A percentile compares a stretch with the other conserved stretches of the same genome.
These are phyloP conservation scores for Dendryphion nanum DNA, from an alignment of 2,329 filamentous ascomycete species.

Conservation along the genomic window DNA sequence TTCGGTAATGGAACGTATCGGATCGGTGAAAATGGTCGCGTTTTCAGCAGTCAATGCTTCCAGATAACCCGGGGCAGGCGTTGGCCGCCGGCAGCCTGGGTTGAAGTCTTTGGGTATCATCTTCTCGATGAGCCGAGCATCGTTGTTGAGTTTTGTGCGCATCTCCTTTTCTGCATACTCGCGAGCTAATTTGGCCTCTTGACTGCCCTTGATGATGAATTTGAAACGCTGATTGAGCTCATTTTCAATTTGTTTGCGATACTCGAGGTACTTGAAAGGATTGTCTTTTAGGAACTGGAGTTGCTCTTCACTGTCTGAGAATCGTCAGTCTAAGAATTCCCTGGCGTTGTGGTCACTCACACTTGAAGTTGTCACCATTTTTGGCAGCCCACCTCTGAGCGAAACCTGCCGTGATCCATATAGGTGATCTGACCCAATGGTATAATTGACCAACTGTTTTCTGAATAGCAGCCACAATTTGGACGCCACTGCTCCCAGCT, in stretches of 20 bases:
- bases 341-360: background rate
- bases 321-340: background rate
- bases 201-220: constrained; percentile 52
- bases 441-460: background rate
- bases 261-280: constrained; percentile 46
- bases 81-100: constrained; percentile 13
- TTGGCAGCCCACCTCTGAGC: background rate
- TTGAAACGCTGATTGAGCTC: constrained; percentile 55
- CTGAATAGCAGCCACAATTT: background rate
- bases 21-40: constrained; percentile 8
- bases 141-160: constrained; percentile 39
- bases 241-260: constrained; percentile 49
- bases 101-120: constrained; percentile 46
- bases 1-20: constrained; percentile 7
- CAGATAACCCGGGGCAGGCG: constrained; percentile 12
- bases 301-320: constrained; percentile 40
- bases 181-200: constrained; percentile 44
- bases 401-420: constrained; percentile 1
- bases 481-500: background rate
- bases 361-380: background rate
- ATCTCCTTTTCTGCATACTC: constrained; percentile 43
- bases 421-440: background rate
- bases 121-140: constrained; percentile 40
- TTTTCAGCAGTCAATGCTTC: constrained; percentile 10
- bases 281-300: constrained; percentile 39